Percentiles rank a stretch among this genome's conserved stretches.
phyloP scores from a whole-genome alignment of 73 alveolate genomes.

The Paramecium biaurelia region DNA sequence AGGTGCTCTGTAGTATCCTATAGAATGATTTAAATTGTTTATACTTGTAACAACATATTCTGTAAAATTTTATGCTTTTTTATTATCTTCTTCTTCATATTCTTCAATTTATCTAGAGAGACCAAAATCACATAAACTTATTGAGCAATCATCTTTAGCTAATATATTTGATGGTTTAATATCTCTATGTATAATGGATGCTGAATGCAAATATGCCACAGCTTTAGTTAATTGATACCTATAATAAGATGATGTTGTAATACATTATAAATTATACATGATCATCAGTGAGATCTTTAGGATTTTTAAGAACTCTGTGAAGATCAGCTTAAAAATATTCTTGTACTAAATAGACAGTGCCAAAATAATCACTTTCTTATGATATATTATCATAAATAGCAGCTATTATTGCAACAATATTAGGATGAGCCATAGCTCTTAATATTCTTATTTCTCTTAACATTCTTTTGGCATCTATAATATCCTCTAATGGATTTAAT shows the following conservation, averaged over 20 bases:
- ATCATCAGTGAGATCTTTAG: constrained; percentile 55
- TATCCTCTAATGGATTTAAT: constrained; percentile 83
- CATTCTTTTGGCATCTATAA: constrained; percentile 86
- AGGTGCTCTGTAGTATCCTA: constrained; percentile 82
- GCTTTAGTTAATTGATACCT: constrained; percentile 55
- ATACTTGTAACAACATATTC: constrained; percentile 78
- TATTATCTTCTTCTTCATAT: constrained; percentile 53
- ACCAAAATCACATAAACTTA: constrained; percentile 64
- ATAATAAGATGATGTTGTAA: background rate
- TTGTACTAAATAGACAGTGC: constrained; percentile 83
- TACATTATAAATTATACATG: constrained; percentile 60
- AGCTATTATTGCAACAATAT: constrained; percentile 71
- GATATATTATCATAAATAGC: constrained; percentile 59
- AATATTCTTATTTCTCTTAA: constrained; percentile 83
- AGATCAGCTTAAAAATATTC: constrained; percentile 90
- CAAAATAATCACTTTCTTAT: constrained; percentile 65
- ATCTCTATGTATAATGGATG: constrained; percentile 60
- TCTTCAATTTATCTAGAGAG: constrained; percentile 60
- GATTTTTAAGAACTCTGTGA: constrained; percentile 76
- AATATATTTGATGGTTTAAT: constrained; percentile 62
- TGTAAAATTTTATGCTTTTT: constrained; percentile 55
- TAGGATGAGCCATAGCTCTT: constrained; percentile 81
- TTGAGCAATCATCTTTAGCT: constrained; percentile 61
- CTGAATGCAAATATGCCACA: constrained; percentile 59
- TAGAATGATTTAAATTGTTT: background rate